Base-by-base conservation (phyloP, 2,329 filamentous ascomycete species). In the Arthrobotrys musiformis region DNA sequence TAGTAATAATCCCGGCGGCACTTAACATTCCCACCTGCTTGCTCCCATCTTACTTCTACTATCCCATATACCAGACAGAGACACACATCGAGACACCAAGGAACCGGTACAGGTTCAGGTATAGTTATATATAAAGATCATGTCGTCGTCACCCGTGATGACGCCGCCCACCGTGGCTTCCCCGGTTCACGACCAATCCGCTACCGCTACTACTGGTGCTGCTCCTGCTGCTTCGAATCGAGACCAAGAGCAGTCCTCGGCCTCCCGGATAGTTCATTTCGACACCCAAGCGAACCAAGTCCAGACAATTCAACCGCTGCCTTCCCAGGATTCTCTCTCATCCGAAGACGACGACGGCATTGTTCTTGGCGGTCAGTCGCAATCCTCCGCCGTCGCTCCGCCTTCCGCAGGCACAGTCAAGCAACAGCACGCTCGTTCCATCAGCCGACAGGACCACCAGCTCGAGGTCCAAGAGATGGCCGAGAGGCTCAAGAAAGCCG, bases 381-480 rank as follows among this genome's bases (percentile, higher is more conserved):
- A 22, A 22, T 63, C 60, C 40, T 17, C 44, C 19, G 42, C 15
- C 50, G 54, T 26, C 54, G 54, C 54, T 58, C 33, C 17, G 30
- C 54, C 54, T 56, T 46, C 46, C 15, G 17, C 67, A 3, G 33
- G 22, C 42, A 72, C n/a, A n/a, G n/a, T n/a, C n/a, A n/a, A n/a
- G n/a, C n/a, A n/a, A n/a, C n/a, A 63, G 19, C 68, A 72, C 46
- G 8, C 68, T 19, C 68, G 68, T 28, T 52, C 44, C 2, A 72
- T 78, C 67, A 78, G 73, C 42, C 61, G 73, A 17, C 52, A 67
- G 24, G 73, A 78, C 26, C 66, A 78, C 44, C 40, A 56, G 3
- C 35, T 78, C 1, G 73, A 78, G 26, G 66, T 70, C 44, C 67
- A 78, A 56, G 66, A 61, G 44, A 78, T 78, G 73, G 73, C 73